Percentiles rank a stretch among this genome's conserved stretches.
Conservation (phyloP, 495 filamentous ascomycete species). For the Penicillium malachiteum region DNA sequence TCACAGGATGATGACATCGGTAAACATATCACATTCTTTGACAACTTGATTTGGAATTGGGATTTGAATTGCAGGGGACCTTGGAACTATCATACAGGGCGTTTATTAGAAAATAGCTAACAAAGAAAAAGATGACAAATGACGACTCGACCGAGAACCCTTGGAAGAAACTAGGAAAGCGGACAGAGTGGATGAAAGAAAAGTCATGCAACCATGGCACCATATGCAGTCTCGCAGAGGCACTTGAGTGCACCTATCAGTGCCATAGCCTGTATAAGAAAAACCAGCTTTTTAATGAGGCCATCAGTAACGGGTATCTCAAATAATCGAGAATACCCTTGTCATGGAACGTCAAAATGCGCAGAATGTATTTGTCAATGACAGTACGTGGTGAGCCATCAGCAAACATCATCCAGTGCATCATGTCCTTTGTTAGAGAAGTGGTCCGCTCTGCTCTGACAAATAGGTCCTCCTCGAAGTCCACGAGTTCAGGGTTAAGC, state of each 20-base stretch:
- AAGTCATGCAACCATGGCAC: too few relatives aligned
- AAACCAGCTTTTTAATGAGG: slow-evolving; percentile 1
- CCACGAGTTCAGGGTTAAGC: slow-evolving; percentile 2
- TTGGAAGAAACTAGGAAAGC: too few relatives aligned
- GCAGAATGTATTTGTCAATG: slow-evolving; percentile 8
- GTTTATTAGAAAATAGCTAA: too few relatives aligned
- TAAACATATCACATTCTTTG: slow-evolving; percentile 8
- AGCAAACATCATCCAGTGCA: slow-evolving; percentile 6
- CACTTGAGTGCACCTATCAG: neutral
- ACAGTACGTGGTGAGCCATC: slow-evolving; percentile 2
- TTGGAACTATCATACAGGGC: too few relatives aligned
- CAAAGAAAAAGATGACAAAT: neutral
- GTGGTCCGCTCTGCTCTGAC: slow-evolving; percentile 1
- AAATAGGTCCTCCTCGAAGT: slow-evolving; percentile 6
- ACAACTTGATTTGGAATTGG: too few relatives aligned
- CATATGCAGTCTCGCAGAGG: neutral
- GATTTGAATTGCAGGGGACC: too few relatives aligned
- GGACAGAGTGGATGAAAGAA: too few relatives aligned
- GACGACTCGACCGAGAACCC: too few relatives aligned
- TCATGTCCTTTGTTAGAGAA: slow-evolving; percentile 5
- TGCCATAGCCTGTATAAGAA: slow-evolving; percentile 3
- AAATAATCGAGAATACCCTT: neutral
- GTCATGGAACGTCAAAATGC: slow-evolving; percentile 5
- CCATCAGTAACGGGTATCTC: neutral
- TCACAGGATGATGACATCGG: neutral